phyloP scores from a whole-genome alignment of 1,284 basidiomycete genomes.

The Afroboletus lepidellus region DNA sequence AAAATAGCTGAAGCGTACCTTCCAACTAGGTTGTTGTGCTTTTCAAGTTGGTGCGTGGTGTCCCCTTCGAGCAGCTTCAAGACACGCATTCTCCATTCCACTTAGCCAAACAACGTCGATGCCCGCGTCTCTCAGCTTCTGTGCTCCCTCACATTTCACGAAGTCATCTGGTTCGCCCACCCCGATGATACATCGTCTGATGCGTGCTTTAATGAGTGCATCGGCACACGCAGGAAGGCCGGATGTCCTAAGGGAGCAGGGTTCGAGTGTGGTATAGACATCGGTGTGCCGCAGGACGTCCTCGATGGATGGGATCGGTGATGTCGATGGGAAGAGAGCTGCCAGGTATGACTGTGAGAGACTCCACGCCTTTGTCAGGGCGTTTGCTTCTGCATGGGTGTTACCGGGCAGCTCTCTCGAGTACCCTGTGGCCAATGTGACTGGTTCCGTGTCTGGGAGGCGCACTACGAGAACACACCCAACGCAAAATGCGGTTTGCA shows the following conservation, averaged over 20 bases:
- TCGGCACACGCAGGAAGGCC: slow-evolving; percentile 87
- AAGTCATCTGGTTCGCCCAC: slow-evolving; percentile 95
- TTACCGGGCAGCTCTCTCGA: slow-evolving; percentile 93
- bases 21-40: background rate
- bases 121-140: slow-evolving; percentile 71
- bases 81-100: slow-evolving; percentile 73
- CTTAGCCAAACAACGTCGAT: slow-evolving; percentile 76
- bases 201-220: slow-evolving; percentile 72
- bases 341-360: slow-evolving; percentile 45
- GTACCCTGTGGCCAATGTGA: slow-evolving; percentile 79
- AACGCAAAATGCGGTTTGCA: slow-evolving; percentile 89
- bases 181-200: slow-evolving; percentile 84
- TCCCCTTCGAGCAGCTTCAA: slow-evolving; percentile 68
- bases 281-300: slow-evolving; percentile 59
- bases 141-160: slow-evolving; percentile 88
- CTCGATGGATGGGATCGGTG: slow-evolving; percentile 35
- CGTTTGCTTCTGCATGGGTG: slow-evolving; percentile 97
- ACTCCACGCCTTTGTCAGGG: slow-evolving; percentile 69
- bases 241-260: slow-evolving; percentile 88
- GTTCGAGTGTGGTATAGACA: slow-evolving; percentile 96
- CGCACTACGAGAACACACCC: slow-evolving; percentile 78
- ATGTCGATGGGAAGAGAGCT: slow-evolving; percentile 41
- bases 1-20: slow-evolving; percentile 7
- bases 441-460: slow-evolving; percentile 38
- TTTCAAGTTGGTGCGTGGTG: slow-evolving; percentile 36